Evolutionary conservation across 495 filamentous ascomycete species (phyloP).

Genomic region (Chaetomidium leptoderma): DNA sequence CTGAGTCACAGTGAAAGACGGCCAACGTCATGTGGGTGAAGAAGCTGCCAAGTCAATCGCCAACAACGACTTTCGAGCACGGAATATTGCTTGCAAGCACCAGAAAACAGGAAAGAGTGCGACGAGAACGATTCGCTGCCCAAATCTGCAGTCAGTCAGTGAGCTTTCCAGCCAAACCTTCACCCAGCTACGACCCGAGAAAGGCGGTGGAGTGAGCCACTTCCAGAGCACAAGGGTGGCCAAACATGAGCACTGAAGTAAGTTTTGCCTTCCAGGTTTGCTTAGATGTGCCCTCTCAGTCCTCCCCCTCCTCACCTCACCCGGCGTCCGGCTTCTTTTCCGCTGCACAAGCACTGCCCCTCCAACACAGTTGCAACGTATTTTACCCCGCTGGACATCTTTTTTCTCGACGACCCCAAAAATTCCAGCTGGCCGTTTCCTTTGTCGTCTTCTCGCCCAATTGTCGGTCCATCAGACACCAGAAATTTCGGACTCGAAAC

Average conservation of each 20-base stretch:
- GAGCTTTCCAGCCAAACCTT: background rate
- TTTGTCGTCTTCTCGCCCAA: background rate
- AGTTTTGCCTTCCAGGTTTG: too few relatives aligned
- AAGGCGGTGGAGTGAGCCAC: conserved; percentile 22
- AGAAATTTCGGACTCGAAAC: conserved; percentile 3
- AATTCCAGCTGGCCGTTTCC: background rate
- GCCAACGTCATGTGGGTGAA: conserved; percentile 31
- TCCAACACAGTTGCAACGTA: conserved; percentile 14
- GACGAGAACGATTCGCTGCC: background rate
- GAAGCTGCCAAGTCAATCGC: conserved; percentile 10
- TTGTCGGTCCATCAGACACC: background rate
- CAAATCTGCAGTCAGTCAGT: background rate
- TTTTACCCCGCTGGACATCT: background rate
- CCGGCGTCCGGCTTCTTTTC: background rate
- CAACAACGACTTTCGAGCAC: conserved; percentile 12
- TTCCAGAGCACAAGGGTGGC: conserved; percentile 11
- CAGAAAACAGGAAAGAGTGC: background rate
- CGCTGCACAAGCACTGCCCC: conserved; percentile 21
- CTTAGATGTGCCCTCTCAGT: conserved; percentile 17
- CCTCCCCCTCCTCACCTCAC: background rate
- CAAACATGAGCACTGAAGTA: conserved; percentile 36
- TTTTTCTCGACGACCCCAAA: background rate
- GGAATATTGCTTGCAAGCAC: conserved; percentile 4
- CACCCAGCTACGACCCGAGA: background rate
- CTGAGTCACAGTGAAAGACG: conserved; percentile 30